Conservation (phyloP, 768 basidiomycete species). For the Boletus sensibilis region DNA sequence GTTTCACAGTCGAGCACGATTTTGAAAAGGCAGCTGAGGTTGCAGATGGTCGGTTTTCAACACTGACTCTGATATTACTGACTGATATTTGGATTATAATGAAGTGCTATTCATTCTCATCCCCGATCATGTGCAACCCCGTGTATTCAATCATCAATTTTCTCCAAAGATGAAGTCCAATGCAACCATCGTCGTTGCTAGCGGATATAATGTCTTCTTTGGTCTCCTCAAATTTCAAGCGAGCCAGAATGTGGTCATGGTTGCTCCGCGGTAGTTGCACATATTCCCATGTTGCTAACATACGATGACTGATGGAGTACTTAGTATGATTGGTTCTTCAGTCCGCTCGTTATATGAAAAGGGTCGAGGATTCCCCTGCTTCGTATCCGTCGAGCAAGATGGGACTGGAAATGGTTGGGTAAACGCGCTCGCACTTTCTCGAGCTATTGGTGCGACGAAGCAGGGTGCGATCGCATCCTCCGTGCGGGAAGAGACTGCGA, state of each 20-base stretch:
- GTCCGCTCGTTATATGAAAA: slow-evolving; percentile 61
- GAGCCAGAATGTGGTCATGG: slow-evolving; percentile 62
- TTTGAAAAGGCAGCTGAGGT: slow-evolving; percentile 53
- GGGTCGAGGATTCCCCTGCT: slow-evolving; percentile 62
- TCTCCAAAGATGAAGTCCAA: slow-evolving; percentile 48
- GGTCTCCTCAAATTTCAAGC: slow-evolving; percentile 53
- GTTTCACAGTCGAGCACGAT: slow-evolving; percentile 56
- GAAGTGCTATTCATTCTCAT: slow-evolving; percentile 60
- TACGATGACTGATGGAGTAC: not conserved
- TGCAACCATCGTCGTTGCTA: slow-evolving; percentile 56
- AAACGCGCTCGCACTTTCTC: slow-evolving; percentile 52
- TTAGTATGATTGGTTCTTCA: slow-evolving; percentile 66
- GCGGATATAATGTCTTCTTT: slow-evolving; percentile 66
- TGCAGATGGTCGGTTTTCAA: slow-evolving; percentile 48
- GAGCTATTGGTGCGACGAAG: slow-evolving; percentile 60
- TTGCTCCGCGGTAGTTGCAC: slow-evolving; percentile 49
- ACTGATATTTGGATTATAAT: not conserved
- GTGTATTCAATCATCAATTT: slow-evolving; percentile 57
- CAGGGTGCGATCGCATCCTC: slow-evolving; percentile 64
- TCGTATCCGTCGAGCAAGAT: slow-evolving; percentile 63
- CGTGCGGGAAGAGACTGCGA: slow-evolving; percentile 59
- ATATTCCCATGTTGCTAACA: not conserved
- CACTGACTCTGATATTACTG: not conserved
- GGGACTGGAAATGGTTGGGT: slow-evolving; percentile 48
- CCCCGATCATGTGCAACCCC: slow-evolving; percentile 63